Percentiles rank a stretch among this genome's conserved stretches.
phyloP scores from a whole-genome alignment of 164 flowering plant species.

The Stephania japonica region DNA sequence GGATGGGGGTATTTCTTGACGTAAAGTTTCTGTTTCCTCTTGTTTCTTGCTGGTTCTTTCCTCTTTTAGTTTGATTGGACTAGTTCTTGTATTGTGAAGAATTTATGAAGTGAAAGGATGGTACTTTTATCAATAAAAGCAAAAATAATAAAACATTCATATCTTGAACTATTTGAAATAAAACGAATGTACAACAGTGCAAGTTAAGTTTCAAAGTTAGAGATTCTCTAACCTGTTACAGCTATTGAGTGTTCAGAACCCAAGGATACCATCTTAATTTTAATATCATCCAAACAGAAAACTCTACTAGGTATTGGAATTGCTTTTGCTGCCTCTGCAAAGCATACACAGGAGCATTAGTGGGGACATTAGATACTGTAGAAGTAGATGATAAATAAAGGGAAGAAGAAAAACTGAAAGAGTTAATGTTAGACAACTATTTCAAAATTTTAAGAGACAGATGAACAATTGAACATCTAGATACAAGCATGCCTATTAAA shows the following conservation, averaged over 20 bases:
- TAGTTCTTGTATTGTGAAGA: no score
- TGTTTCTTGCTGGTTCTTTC: no score
- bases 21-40: no score
- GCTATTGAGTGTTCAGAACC: slow-evolving; percentile 93
- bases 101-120: no score
- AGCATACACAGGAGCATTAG: slow-evolving; percentile 9
- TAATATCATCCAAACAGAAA: slow-evolving; percentile 56
- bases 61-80: no score
- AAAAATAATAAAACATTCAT: no score
- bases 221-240: slow-evolving; percentile 53
- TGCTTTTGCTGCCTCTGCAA: slow-evolving; percentile 56
- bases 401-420: not conserved
- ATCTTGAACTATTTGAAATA: no score
- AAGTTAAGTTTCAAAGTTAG: not conserved
- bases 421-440: not conserved
- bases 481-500: no score
- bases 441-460: not conserved
- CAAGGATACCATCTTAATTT: slow-evolving; percentile 52
- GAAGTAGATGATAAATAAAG: not conserved
- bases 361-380: not conserved
- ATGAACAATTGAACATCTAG: not conserved
- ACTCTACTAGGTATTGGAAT: slow-evolving; percentile 56
- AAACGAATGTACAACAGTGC: not conserved
- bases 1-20: no score
- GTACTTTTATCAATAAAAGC: no score